A percentile compares a stretch with the other conserved stretches of the same genome.
These are phyloP conservation scores for Ascocoryne sarcoides DNA, from an alignment of 2,329 filamentous ascomycete genomes.

Conservation along the genomic window DNA sequence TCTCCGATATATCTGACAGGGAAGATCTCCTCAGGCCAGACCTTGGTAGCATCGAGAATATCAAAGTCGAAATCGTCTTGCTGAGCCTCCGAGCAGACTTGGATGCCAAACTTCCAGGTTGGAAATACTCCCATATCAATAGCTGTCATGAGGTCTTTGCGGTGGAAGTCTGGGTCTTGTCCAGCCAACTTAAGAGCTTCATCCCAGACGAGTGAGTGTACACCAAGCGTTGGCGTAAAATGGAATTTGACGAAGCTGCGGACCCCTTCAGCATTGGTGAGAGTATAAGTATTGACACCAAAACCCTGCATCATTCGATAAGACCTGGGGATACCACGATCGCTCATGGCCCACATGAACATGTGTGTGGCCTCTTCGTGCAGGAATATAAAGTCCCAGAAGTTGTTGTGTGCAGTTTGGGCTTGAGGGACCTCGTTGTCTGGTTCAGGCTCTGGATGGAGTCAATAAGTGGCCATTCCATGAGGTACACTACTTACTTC, in stretches of 20 bases:
- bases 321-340: slow-evolving; percentile 62
- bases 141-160: slow-evolving; percentile 66
- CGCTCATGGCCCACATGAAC: slow-evolving; percentile 73
- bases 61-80: slow-evolving; percentile 79
- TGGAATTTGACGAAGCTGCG: slow-evolving; percentile 71
- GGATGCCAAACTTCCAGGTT: slow-evolving; percentile 78
- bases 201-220: slow-evolving; percentile 65
- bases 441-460: slow-evolving; percentile 57
- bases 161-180: slow-evolving; percentile 73
- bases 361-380: slow-evolving; percentile 69
- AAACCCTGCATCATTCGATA: slow-evolving; percentile 84
- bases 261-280: slow-evolving; percentile 59
- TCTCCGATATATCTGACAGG: slow-evolving; percentile 73
- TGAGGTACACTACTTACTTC: slow-evolving; percentile 20
- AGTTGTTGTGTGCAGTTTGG: slow-evolving; percentile 64
- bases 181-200: slow-evolving; percentile 67
- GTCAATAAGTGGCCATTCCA: slow-evolving; percentile 32
- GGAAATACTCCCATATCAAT: slow-evolving; percentile 64
- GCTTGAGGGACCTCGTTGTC: slow-evolving; percentile 64
- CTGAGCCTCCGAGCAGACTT: slow-evolving; percentile 61
- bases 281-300: slow-evolving; percentile 70
- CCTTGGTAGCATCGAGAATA: slow-evolving; percentile 75
- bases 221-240: slow-evolving; percentile 65
- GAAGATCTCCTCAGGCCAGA: slow-evolving; percentile 73
- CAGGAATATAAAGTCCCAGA: slow-evolving; percentile 64